Evolutionary conservation across 192 early-diverging fungal genomes (phyloP).

Genomic region (Piromyces sp.): DNA sequence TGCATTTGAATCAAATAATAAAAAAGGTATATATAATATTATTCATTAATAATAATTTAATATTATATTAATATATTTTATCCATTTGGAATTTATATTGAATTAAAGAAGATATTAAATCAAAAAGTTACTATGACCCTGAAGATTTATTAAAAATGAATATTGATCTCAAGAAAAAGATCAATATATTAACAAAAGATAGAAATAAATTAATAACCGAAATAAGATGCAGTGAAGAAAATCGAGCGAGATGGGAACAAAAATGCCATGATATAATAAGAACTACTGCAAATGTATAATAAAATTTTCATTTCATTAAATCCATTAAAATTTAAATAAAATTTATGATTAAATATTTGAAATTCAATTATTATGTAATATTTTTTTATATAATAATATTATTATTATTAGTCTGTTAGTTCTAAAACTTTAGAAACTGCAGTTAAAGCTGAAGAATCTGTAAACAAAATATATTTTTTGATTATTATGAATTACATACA

Average conservation of each 20-base stretch:
- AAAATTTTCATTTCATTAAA: no score
- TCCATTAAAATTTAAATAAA: no score
- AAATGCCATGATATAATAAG: neutral
- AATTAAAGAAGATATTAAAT: no score
- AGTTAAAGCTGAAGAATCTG: neutral
- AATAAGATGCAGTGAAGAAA: neutral
- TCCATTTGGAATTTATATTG: no score
- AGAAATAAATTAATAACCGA: neutral
- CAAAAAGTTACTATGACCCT: neutral
- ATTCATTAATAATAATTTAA: no score
- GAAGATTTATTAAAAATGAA: neutral
- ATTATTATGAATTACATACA: no score
- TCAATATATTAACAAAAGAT: neutral
- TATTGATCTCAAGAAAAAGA: neutral
- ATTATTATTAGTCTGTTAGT: neutral
- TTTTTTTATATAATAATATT: no score
- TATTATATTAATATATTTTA: no score
- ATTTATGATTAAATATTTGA: no score
- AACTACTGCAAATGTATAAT: neutral
- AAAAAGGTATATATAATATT: no score
- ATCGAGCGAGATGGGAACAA: neutral
- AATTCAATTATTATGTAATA: no score
- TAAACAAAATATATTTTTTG: neutral
- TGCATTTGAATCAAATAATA: no score
- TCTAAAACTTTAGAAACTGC: neutral